Base-by-base conservation (phyloP, 2,329 filamentous ascomycete species). In the Curvularia hawaiiensis region DNA sequence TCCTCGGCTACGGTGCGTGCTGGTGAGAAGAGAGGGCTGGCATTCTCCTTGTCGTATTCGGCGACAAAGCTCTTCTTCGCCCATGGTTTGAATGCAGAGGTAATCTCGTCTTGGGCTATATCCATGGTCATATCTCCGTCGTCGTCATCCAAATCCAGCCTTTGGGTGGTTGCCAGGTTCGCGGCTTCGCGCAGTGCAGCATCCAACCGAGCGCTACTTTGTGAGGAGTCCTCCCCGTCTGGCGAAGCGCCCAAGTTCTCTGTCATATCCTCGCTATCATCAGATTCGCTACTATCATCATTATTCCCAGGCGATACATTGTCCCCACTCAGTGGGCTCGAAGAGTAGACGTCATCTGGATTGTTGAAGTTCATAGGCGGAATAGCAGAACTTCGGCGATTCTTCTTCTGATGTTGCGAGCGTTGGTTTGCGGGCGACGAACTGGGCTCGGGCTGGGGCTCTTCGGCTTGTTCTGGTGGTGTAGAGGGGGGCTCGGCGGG, bases 101-200 rank as follows among this genome's bases (percentile, higher is more conserved):
- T 91, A 18, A 90, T 78, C 62, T 92, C 90, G 59, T 91, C 88
- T 22, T 85, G 84, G 4, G 77, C 80, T 8, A 82, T 70, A 16
- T 82, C 79, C 75, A 82, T 80, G n/a, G 85, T 79, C 67, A 79
- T 83, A 49, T 80, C 79, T 45, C 77, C 78, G 47, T 81, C 74
- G 43, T 84, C 84, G 10, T 55, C 52, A 22, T 57, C 54, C 40
- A 83, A 79, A 8, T 85, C 84, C 8, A 91, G 80, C 3, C 82
- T 84, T 64, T 90, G 87, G 0, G 90, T 93, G 18, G 89, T 90
- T 31, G 94, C 94, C 71, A 86, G 84, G 61, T 85, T 81, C 3
- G 90, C 85, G 10, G 94, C 94, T 67, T 90, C 84, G 56, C 89
- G 85, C 28, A 97, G 81, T 14, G 89, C 90, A 62, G 90, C 87